A percentile compares a stretch with the other conserved stretches of the same genome.
phyloP scores from a whole-genome alignment of 305 asterid species.

The Nicotiana rustica region DNA sequence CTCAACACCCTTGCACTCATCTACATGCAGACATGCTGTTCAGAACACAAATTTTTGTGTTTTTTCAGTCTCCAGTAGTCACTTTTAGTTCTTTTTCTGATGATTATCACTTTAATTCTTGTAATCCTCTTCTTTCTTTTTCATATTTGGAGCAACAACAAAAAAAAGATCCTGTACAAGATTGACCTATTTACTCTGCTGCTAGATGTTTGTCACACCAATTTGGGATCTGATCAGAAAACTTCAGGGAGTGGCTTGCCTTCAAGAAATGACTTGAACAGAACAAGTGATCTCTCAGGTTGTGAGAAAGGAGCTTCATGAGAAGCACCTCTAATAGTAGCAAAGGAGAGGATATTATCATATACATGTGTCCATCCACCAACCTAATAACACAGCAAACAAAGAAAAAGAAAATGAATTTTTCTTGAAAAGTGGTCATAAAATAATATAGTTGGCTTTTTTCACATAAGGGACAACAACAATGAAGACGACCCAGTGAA shows the following conservation, averaged over 20 bases:
- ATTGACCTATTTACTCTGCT: slow-evolving; percentile 36
- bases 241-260: slow-evolving; percentile 62
- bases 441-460: not conserved
- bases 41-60: no score
- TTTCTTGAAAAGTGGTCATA: not conserved
- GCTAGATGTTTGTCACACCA: not conserved
- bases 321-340: slow-evolving; percentile 81
- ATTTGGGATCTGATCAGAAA: slow-evolving; percentile 31
- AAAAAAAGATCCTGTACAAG: no score
- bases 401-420: not conserved
- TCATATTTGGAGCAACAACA: no score
- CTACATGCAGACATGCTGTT: not conserved
- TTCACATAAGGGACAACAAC: no score
- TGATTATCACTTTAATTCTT: no score
- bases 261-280: slow-evolving; percentile 62
- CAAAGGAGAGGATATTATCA: slow-evolving; percentile 71
- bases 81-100: no score
- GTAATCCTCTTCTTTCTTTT: no score
- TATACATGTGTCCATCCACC: slow-evolving; percentile 78
- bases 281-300: slow-evolving; percentile 79
- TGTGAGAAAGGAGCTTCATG: slow-evolving; percentile 85
- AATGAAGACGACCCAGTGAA: no score
- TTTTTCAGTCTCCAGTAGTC: no score
- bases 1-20: not conserved
- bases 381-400: slow-evolving; percentile 52